These are phyloP conservation scores for Zygnema cylindricum DNA, from an alignment of 139 green algal species.

Conservation along the genomic window DNA sequence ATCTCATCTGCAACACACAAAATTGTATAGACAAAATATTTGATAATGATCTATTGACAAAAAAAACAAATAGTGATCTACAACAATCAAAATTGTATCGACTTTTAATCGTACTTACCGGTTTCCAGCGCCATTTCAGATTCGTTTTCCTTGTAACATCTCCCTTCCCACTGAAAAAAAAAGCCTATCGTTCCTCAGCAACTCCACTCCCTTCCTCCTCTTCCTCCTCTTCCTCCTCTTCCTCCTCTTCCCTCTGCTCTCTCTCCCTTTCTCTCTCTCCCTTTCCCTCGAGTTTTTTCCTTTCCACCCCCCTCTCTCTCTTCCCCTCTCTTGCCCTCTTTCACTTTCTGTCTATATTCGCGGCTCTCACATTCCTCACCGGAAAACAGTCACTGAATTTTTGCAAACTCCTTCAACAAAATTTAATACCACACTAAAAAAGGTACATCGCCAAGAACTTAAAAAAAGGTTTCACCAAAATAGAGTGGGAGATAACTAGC, in stretches of 20 bases:
- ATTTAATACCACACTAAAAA: too few species aligned
- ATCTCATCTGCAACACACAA: too few species aligned
- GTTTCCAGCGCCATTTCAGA: not conserved
- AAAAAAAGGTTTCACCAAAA: too few species aligned
- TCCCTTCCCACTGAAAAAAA: conserved; percentile 9
- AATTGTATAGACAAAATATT: too few species aligned
- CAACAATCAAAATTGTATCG: too few species aligned
- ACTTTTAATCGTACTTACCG: not conserved
- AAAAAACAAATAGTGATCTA: too few species aligned
- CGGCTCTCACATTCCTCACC: not conserved
- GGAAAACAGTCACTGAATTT: too few species aligned
- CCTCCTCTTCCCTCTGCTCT: not conserved
- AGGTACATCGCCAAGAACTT: too few species aligned
- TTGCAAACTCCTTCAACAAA: too few species aligned
- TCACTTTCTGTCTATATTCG: not conserved
- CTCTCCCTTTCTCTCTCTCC: not conserved
- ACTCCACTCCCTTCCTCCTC: not conserved
- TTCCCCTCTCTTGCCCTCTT: not conserved
- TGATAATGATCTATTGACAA: too few species aligned
- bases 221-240: not conserved
- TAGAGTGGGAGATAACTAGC: too few species aligned
- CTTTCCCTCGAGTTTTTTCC: not conserved
- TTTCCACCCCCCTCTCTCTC: not conserved
- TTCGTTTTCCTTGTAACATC: not conserved
- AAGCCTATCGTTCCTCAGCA: not conserved